A percentile compares a stretch with the other conserved stretches of the same genome.
phyloP scores from a whole-genome alignment of 768 basidiomycete genomes.

The Phylloporus arenicola region DNA sequence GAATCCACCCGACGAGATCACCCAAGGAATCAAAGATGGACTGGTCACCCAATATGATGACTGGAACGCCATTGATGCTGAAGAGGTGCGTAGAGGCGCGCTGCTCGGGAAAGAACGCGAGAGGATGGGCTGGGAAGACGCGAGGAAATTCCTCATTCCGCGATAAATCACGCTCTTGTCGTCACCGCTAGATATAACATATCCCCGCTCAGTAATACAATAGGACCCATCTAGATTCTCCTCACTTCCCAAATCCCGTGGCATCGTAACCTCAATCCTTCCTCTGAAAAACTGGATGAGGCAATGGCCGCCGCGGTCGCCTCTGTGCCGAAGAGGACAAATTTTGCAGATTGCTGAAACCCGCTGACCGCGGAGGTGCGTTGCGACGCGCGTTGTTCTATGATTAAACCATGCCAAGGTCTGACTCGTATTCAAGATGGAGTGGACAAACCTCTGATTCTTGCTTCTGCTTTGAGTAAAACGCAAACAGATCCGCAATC shows the following conservation, averaged over 20 bases:
- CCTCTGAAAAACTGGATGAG: slow-evolving; percentile 26
- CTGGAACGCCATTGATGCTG: slow-evolving; percentile 71
- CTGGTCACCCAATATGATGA: slow-evolving; percentile 58
- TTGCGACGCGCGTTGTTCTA: slow-evolving; percentile 24
- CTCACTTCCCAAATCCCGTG: neutral
- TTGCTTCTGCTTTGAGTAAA: slow-evolving; percentile 63
- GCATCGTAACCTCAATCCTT: slow-evolving; percentile 9
- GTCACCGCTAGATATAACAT: slow-evolving; percentile 2
- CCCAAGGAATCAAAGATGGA: slow-evolving; percentile 35
- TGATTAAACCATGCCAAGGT: neutral
- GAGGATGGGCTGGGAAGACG: slow-evolving; percentile 68
- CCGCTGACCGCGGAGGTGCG: slow-evolving; percentile 15
- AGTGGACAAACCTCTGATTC: slow-evolving; percentile 25
- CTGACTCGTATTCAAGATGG: neutral
- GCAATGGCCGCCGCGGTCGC: slow-evolving; percentile 26
- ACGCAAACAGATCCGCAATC: slow-evolving; percentile 67
- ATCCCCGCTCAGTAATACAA: slow-evolving; percentile 10
- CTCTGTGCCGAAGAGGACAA: slow-evolving; percentile 19
- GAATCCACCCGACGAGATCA: slow-evolving; percentile 44
- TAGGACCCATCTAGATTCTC: neutral
- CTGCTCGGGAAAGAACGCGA: slow-evolving; percentile 65
- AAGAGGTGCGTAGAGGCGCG: slow-evolving; percentile 61
- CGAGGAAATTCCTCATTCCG: slow-evolving; percentile 27
- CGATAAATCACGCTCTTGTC: slow-evolving; percentile 7
- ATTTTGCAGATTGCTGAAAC: slow-evolving; percentile 24